phyloP scores from a whole-genome alignment of 305 asterid genomes.

The Fraxinus albicans region DNA sequence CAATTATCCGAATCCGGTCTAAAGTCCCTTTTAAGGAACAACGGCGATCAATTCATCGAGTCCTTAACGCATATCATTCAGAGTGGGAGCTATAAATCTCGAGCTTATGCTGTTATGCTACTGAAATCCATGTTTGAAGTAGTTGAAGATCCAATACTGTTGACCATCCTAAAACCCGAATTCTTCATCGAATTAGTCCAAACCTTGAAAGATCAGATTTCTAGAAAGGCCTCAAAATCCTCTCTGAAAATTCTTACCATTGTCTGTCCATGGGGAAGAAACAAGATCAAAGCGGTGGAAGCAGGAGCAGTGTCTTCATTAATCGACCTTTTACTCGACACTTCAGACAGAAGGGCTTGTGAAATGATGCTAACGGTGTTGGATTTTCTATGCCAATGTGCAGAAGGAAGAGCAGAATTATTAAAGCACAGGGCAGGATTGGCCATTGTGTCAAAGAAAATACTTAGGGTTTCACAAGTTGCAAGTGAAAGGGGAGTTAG shows the following conservation, averaged over 20 bases:
- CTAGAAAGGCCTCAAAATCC: conserved; percentile 12
- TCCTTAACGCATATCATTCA: conserved; percentile 3
- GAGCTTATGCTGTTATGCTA: conserved; percentile 14
- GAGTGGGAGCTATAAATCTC: conserved; percentile 1
- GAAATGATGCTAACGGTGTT: conserved; percentile 13
- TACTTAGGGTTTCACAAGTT: conserved; percentile 12
- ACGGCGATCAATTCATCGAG: conserved; percentile 6
- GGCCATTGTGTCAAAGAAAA: conserved; percentile 24
- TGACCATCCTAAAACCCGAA: conserved; percentile 5
- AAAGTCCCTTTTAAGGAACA: not conserved
- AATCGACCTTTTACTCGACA: conserved; percentile 16
- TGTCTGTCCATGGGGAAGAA: not conserved
- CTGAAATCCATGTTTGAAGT: conserved; percentile 4
- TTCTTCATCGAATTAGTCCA: conserved; percentile 21
- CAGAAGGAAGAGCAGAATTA: conserved; percentile 23
- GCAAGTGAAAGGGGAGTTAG: conserved; percentile 19
- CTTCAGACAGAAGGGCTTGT: conserved; percentile 9
- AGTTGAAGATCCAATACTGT: not conserved
- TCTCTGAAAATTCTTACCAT: not conserved
- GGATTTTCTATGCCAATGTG: conserved; percentile 22
- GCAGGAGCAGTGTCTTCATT: conserved; percentile 18
- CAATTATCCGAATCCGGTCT: conserved; percentile 14
- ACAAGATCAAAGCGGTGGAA: conserved; percentile 22
- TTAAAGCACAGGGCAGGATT: conserved; percentile 17
- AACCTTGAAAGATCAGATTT: conserved; percentile 15